phyloP scores from a whole-genome alignment of 208 protist species.

The Trypanosomatidae sp. region DNA sequence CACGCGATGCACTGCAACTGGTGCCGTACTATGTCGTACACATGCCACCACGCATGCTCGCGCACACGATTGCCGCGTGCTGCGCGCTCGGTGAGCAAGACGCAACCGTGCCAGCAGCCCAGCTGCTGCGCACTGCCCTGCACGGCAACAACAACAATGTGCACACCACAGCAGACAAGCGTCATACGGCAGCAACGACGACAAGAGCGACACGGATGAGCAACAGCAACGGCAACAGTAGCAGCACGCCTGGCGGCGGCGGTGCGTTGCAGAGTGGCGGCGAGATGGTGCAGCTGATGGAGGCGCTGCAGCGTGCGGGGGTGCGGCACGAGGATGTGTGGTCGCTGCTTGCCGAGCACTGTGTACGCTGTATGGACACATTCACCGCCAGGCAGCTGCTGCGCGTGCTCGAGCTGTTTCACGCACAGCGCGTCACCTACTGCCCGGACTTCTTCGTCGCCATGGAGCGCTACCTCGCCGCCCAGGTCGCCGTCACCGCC shows the following conservation, averaged over 20 bases:
- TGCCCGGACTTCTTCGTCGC: constrained; percentile 73
- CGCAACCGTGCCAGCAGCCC: constrained; percentile 23
- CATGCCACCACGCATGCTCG: constrained; percentile 38
- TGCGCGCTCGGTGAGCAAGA: constrained; percentile 46
- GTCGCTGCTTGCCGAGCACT: constrained; percentile 59
- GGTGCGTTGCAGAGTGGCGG: constrained; percentile 6
- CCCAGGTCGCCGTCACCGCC: constrained; percentile 11
- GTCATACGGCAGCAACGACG: neutral
- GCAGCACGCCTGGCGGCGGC: constrained; percentile 1
- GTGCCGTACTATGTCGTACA: constrained; percentile 24
- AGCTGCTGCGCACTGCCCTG: constrained; percentile 38
- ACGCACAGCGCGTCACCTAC: constrained; percentile 24
- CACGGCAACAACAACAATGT: neutral
- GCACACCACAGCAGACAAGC: too few relatives aligned
- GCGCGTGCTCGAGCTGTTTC: constrained; percentile 35
- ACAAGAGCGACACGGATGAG: neutral
- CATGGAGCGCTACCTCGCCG: constrained; percentile 43
- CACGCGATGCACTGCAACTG: constrained; percentile 37
- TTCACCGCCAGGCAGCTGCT: constrained; percentile 53
- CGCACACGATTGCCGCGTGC: constrained; percentile 48
- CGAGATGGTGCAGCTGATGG: constrained; percentile 25
- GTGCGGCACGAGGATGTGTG: constrained; percentile 60
- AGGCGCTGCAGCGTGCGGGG: constrained; percentile 21
- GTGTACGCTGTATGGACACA: constrained; percentile 34
- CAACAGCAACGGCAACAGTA: neutral